phyloP scores from a whole-genome alignment of 2,329 filamentous ascomycete species.

The Microcyclosporella mali region DNA sequence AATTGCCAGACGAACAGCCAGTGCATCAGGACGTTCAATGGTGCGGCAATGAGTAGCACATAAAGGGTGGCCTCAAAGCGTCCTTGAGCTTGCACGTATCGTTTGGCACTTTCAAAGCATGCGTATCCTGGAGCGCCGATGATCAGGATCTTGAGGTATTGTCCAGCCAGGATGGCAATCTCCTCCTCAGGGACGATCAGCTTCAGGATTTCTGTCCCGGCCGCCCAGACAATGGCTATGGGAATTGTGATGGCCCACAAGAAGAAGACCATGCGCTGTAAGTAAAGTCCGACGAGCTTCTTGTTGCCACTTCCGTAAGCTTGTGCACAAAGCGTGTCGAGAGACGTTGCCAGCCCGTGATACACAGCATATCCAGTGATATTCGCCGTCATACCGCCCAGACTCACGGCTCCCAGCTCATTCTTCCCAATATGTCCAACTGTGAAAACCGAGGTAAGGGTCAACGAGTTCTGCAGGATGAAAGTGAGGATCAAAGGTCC shows the following conservation, averaged over 20 bases:
- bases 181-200: conserved; percentile 64
- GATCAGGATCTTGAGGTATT: conserved; percentile 65
- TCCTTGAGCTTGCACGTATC: conserved; percentile 81
- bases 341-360: conserved; percentile 70
- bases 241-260: conserved; percentile 66
- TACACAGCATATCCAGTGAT: conserved; percentile 46
- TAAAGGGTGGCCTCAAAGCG: conserved; percentile 79
- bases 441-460: conserved; percentile 44
- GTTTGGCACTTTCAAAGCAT: conserved; percentile 72
- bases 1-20: conserved; percentile 67
- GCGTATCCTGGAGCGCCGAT: conserved; percentile 69
- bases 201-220: conserved; percentile 57
- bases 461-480: conserved; percentile 44
- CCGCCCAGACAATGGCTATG: conserved; percentile 65
- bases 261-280: conserved; percentile 76
- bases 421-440: conserved; percentile 46
- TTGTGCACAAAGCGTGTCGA: conserved; percentile 90
- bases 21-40: conserved; percentile 73
- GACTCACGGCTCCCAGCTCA: conserved; percentile 43
- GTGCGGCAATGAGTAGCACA: conserved; percentile 74
- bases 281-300: conserved; percentile 77
- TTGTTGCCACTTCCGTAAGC: conserved; percentile 89
- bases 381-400: conserved; percentile 45
- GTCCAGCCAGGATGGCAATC: conserved; percentile 64
- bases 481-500: conserved; percentile 43